Percentiles rank a stretch among this genome's conserved stretches.
These are phyloP conservation scores for Cryptococcus neoformans DNA, from an alignment of 1,284 basidiomycete species.

Conservation along the genomic window DNA sequence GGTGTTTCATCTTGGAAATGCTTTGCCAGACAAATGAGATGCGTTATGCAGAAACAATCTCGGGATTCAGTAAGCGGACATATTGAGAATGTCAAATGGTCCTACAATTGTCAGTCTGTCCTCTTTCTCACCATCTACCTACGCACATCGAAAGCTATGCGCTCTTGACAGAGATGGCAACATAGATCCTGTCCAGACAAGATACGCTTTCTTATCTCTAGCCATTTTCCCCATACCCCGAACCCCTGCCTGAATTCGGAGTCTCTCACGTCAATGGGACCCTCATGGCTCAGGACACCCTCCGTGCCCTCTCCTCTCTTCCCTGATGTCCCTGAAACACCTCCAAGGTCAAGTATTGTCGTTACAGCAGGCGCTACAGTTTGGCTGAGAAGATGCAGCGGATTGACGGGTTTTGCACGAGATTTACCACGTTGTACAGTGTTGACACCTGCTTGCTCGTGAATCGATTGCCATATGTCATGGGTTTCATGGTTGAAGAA, in stretches of 20 bases:
- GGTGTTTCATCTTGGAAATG: constrained; percentile 53
- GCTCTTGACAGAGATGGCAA: constrained; percentile 50
- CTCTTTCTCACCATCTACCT: constrained; percentile 21
- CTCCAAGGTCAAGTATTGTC: constrained; percentile 61
- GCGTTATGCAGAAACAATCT: constrained; percentile 53
- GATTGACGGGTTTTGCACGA: background rate
- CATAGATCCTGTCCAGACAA: constrained; percentile 27
- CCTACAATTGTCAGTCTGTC: constrained; percentile 47
- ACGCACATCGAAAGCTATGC: constrained; percentile 55
- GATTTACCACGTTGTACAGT: background rate
- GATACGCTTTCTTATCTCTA: background rate
- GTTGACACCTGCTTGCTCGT: background rate
- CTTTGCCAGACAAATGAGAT: constrained; percentile 66
- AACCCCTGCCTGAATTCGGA: constrained; percentile 49
- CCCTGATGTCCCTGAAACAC: constrained; percentile 65
- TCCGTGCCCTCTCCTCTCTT: constrained; percentile 53
- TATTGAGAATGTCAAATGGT: constrained; percentile 57
- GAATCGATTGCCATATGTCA: constrained; percentile 15
- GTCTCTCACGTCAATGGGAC: constrained; percentile 64
- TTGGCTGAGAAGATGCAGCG: background rate
- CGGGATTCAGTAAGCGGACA: constrained; percentile 51
- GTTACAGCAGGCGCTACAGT: constrained; percentile 58
- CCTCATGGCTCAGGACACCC: constrained; percentile 35
- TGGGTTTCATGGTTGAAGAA: constrained; percentile 60
- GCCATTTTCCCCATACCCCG: constrained; percentile 27